These are phyloP conservation scores for Pyrenophora teres DNA, from an alignment of 2,329 filamentous ascomycete genomes.

Conservation along the genomic window DNA sequence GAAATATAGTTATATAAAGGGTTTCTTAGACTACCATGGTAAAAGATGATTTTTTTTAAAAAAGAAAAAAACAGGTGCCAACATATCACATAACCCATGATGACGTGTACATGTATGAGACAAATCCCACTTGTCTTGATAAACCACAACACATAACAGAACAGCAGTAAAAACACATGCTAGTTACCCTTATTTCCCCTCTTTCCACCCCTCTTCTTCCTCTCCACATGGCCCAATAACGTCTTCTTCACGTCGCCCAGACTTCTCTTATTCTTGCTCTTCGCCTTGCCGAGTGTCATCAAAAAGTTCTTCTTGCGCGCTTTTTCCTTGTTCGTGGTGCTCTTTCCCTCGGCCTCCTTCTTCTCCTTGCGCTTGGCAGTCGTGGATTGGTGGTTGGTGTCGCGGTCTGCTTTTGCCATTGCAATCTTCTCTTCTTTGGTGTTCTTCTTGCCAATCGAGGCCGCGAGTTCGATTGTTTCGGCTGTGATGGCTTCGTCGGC, in stretches of 20 bases:
- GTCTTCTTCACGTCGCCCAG: slow-evolving; percentile 82
- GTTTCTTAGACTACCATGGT: too few relatives aligned
- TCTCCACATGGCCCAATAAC: slow-evolving; percentile 78
- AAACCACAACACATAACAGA: too few relatives aligned
- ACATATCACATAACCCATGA: too few relatives aligned
- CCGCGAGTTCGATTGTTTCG: slow-evolving; percentile 86
- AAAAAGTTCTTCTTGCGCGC: slow-evolving; percentile 96
- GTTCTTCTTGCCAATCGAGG: slow-evolving; percentile 74
- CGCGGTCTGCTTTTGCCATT: slow-evolving; percentile 80
- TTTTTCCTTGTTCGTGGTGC: slow-evolving; percentile 97
- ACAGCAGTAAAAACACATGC: too few relatives aligned
- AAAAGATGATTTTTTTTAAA: too few relatives aligned
- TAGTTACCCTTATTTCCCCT: slow-evolving; percentile 65
- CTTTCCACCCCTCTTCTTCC: slow-evolving; percentile 82
- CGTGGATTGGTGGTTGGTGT: slow-evolving; percentile 82
- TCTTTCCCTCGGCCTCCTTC: slow-evolving; percentile 89
- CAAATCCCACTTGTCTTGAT: too few relatives aligned
- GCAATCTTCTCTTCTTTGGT: slow-evolving; percentile 90
- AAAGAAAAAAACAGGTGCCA: too few relatives aligned
- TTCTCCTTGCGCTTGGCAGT: slow-evolving; percentile 83
- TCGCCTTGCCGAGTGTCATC: slow-evolving; percentile 97
- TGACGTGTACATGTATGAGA: too few relatives aligned
- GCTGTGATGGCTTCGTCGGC: slow-evolving; percentile 88
- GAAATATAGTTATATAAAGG: too few relatives aligned
- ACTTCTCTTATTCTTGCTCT: slow-evolving; percentile 93